Evolutionary conservation across 140 eudicot genomes (phyloP), one percentile per base, ranked within the genome.

Genomic region (Senecio squalidus): DNA sequence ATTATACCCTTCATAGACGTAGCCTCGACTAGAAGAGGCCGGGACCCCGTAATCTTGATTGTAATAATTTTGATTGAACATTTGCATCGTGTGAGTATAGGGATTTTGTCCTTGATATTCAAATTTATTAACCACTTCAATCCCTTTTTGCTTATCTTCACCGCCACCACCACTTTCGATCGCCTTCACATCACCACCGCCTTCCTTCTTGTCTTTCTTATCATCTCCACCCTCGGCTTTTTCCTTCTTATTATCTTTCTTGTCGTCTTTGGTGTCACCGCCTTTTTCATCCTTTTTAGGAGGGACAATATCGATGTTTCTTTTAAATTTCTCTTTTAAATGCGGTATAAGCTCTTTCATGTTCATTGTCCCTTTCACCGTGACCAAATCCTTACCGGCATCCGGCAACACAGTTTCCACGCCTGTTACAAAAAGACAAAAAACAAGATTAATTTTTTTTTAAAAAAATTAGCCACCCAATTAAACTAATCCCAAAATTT

Each of bases 331-430:
- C 23, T 70, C 81, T 40, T 81, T 84, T 33, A 92, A 75, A 36
- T 76, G 71, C 0, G 88, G 80, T 4, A 69, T 33, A 7, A 92
- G 80, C 27, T 87, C 95, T 58, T 86, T 92, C 62, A 82, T 74
- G 44, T 87, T 49, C 95, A 87, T 87, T 64, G 96, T 79, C 47
- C 98, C 98, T 52, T 76, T 81, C 33, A 81, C 84, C 5, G 83
- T 79, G 27, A 84, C 91, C 72, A 76, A 38, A 73, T 92, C 96
- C 80, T 81, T 87, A 39, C 70, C 50, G 8, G 74, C 21, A 41
- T 90, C 95, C 0, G 69, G 49, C 6, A 1, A 44, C 24, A 87
- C 93, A 1, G 75, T 26, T 25, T 87, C 48, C 0, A 92, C 96
- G 15, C 98, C 98, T 92, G 81, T 58, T 45, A 13, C 29, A 33